Evolutionary conservation across 352 stramenopile species (phyloP), one percentile per base, ranked within the genome.

Genomic region (Globisporangium rhizosaccharum): DNA sequence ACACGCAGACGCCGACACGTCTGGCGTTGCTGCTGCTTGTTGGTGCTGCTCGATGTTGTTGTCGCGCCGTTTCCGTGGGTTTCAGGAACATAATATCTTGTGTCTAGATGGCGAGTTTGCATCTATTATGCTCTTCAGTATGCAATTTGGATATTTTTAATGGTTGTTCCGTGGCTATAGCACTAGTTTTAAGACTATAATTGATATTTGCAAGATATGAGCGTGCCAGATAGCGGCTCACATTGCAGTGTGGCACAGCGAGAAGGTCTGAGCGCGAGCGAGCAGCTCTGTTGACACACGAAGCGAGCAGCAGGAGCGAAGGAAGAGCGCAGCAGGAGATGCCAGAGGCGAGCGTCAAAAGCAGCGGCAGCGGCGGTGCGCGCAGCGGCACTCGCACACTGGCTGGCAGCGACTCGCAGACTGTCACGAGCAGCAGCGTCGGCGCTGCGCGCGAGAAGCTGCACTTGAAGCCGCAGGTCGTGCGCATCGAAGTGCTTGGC

Each of bases 401-500:
- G 7, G 11, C 44, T 6, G 42, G 36, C 36, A 28, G 33, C 23
- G 56, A 66, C 12, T 25, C 61, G 56, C 52, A 47, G 51, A 30
- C 26, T 6, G 18, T 20, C 15, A 33, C n/a, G 9, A 25, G 25
- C 7, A 42, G 36, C 25, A 57, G 11, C 10, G 20, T 49, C 20
- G 44, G 44, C 12, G 45, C 56, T 6, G 26, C 67, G 45, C 72
- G 73, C 39, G 68, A 82, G 47, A 86, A 85, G 68, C 69, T 76
- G 52, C 67, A 72, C 51, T 62, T 83, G 33, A 92, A 92, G 69
- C 78, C 83, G 55, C 85, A 92, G 68, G 71, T 91, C 55, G 85
- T 94, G 57, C 85, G 83, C 61, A 92, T 96, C 61, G 86, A 95
- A 57, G 85, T 96, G 48, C 61, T 95, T 53, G 88, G 88, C 63